These are phyloP conservation scores for Monilinia laxa DNA, from an alignment of 2,329 filamentous ascomycete species.

Conservation along the genomic window DNA sequence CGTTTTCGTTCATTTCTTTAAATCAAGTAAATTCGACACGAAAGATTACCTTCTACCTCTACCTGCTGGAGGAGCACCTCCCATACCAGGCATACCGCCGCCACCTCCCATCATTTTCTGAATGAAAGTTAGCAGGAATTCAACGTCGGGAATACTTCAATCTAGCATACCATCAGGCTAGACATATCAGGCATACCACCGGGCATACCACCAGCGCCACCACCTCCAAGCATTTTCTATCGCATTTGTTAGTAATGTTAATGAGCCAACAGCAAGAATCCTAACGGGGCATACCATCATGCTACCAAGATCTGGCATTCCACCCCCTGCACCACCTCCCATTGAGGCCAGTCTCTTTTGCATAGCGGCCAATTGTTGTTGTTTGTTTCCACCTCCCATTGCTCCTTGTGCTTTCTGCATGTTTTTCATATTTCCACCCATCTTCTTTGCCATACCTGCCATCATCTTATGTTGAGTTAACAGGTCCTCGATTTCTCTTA, in stretches of 20 bases:
- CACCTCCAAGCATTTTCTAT: slow-evolving; percentile 77
- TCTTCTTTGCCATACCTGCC: slow-evolving; percentile 98
- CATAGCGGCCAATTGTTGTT: slow-evolving; percentile 94
- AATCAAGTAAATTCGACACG: not conserved
- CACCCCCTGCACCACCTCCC: slow-evolving; percentile 68
- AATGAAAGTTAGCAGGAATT: not conserved
- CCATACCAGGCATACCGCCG: slow-evolving; percentile 41
- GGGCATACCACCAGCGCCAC: slow-evolving; percentile 51
- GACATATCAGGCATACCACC: slow-evolving; percentile 66
- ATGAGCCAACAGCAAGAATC: not conserved
- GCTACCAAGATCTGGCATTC: slow-evolving; percentile 79
- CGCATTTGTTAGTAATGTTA: not conserved
- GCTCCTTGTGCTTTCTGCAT: slow-evolving; percentile 91
- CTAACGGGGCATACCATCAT: slow-evolving; percentile 56
- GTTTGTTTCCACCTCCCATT: slow-evolving; percentile 87
- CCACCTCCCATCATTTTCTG: slow-evolving; percentile 53
- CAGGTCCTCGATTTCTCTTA: slow-evolving; percentile 91
- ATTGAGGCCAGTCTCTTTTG: slow-evolving; percentile 92
- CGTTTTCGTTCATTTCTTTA: slow-evolving; percentile 6
- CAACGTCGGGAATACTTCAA: not conserved
- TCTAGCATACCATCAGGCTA: slow-evolving; percentile 9
- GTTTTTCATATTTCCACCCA: slow-evolving; percentile 96
- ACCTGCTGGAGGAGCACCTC: slow-evolving; percentile 31
- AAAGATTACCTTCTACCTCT: slow-evolving; percentile 34
- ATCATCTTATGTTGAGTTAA: slow-evolving; percentile 99